Conservation (phyloP, 352 stramenopile species). For the Plasmopara muralis region DNA sequence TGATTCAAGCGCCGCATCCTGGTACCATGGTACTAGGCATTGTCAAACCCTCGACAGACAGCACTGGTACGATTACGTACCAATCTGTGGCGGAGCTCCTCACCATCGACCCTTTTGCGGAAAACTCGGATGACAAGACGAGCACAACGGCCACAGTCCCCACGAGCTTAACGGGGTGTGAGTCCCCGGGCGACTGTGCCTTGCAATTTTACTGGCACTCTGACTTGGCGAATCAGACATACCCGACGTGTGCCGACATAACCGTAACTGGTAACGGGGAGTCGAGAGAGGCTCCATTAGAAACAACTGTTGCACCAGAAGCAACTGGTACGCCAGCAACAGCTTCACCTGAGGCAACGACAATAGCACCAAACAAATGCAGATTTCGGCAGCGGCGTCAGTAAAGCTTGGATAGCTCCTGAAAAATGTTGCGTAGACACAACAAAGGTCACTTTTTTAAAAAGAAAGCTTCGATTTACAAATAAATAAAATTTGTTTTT, state of each 20-base stretch:
- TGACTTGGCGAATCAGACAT: constrained; percentile 50
- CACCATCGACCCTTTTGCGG: constrained; percentile 23
- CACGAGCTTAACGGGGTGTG: constrained; percentile 35
- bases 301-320: not conserved
- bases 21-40: constrained; percentile 47
- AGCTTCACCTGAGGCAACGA: constrained; percentile 3
- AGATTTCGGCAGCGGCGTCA: constrained; percentile 10
- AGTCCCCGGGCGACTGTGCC: constrained; percentile 33
- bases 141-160: constrained; percentile 33
- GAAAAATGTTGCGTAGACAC: not conserved
- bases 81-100: constrained; percentile 19
- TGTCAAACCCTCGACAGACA: constrained; percentile 39
- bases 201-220: constrained; percentile 65
- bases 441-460: not conserved
- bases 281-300: not conserved
- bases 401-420: not conserved
- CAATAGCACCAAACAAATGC: constrained; percentile 9
- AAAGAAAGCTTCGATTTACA: no score
- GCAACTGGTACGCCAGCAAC: constrained; percentile 1
- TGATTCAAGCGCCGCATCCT: constrained; percentile 51
- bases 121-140: constrained; percentile 7
- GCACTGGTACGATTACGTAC: constrained; percentile 41
- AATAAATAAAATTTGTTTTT: no score
- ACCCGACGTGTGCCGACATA: constrained; percentile 51
- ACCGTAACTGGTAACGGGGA: constrained; percentile 25